Evolutionary conservation across 495 filamentous ascomycete genomes (phyloP).

Genomic region (Penicillium egyptiacum): DNA sequence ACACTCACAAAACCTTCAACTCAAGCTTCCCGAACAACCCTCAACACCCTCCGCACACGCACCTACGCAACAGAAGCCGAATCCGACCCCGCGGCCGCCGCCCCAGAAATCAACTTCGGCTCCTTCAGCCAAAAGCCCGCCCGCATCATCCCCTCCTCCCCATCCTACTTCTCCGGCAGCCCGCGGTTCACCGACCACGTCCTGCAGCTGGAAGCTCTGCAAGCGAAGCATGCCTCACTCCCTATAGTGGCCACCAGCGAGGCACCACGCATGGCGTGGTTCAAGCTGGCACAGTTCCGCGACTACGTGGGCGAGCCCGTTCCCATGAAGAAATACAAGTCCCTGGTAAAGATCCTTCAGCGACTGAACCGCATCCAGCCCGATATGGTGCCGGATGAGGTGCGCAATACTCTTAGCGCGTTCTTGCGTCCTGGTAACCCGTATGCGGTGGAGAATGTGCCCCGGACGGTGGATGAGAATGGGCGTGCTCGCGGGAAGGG

Average conservation of each 20-base stretch:
- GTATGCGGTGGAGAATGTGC: conserved; percentile 57
- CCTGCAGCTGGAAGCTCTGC: conserved; percentile 67
- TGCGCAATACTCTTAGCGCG: conserved; percentile 58
- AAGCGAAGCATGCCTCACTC: conserved; percentile 67
- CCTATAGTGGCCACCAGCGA: conserved; percentile 63
- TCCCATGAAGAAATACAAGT: conserved; percentile 74
- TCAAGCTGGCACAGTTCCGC: conserved; percentile 72
- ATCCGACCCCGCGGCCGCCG: conserved; percentile 26
- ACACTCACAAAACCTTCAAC: conserved; percentile 18
- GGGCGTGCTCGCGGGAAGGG: conserved; percentile 78
- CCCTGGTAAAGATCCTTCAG: conserved; percentile 71
- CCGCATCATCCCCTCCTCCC: conserved; percentile 78
- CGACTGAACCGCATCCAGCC: conserved; percentile 85
- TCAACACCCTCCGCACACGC: conserved; percentile 23
- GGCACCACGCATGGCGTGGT: conserved; percentile 81
- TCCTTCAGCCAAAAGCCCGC: conserved; percentile 41
- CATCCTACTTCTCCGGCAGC: conserved; percentile 88
- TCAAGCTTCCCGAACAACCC: conserved; percentile 11
- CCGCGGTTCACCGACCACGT: conserved; percentile 84
- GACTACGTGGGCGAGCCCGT: conserved; percentile 72
- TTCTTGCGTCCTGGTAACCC: conserved; percentile 79
- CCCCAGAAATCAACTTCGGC: conserved; percentile 48
- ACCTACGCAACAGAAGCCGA: conserved; percentile 33
- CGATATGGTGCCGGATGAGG: conserved; percentile 66
- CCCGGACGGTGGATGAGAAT: conserved; percentile 62